phyloP scores from a whole-genome alignment of 2,329 filamentous ascomycete species.

The Hymenoscyphus albidus region DNA sequence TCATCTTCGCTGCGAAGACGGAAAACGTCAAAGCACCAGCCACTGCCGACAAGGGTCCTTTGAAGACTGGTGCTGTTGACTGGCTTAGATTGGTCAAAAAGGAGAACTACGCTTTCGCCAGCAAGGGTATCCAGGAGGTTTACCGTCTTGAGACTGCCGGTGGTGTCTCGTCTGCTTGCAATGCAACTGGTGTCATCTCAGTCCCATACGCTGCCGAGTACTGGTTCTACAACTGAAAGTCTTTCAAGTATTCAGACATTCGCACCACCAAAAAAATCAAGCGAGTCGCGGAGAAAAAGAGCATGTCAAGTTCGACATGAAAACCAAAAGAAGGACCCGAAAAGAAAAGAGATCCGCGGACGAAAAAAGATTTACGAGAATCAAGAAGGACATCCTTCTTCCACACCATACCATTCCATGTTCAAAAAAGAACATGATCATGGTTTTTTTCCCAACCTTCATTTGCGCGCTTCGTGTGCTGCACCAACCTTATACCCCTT shows the following conservation, averaged over 20 bases:
- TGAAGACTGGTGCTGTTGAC: conserved; percentile 29
- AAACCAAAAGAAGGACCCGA: neutral
- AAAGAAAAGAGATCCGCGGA: neutral
- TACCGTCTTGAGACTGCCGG: conserved; percentile 34
- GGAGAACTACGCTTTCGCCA: conserved; percentile 14
- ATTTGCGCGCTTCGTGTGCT: neutral
- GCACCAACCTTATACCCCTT: neutral
- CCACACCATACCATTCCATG: neutral
- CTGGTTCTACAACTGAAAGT: conserved; percentile 26
- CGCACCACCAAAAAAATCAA: conserved; percentile 4
- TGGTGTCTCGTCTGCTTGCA: conserved; percentile 14
- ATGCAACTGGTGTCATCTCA: conserved; percentile 14
- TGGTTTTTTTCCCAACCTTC: neutral
- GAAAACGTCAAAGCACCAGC: conserved; percentile 26
- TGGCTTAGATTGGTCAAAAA: conserved; percentile 32
- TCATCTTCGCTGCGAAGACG: conserved; percentile 26
- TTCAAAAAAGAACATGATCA: neutral
- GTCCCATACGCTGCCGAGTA: conserved; percentile 33
- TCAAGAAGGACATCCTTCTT: neutral
- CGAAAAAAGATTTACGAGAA: neutral
- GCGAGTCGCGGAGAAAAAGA: neutral
- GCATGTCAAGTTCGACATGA: conserved; percentile 1
- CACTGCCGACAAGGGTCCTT: conserved; percentile 24
- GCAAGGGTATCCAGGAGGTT: conserved; percentile 23
- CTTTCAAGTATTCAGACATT: neutral